Evolutionary conservation across 306 rosid species (phyloP).

Genomic region (Hippophae tibetana): DNA sequence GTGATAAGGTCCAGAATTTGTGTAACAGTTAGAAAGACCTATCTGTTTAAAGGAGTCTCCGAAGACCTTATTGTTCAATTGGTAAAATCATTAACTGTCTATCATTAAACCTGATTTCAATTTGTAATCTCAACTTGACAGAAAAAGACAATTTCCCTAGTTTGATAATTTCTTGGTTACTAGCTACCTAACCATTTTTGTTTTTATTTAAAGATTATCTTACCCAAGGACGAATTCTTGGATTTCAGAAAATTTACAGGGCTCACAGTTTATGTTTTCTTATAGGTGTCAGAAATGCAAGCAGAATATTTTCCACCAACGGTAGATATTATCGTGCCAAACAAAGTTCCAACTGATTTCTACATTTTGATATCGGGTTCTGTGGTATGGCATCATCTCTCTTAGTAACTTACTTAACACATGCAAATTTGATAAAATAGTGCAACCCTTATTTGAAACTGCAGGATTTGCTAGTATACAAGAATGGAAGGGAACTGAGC

Average conservation of each 20-base stretch:
- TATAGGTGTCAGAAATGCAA: constrained; percentile 69
- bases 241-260: no score
- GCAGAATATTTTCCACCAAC: constrained; percentile 84
- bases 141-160: neutral
- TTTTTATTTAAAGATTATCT: no score
- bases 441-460: constrained; percentile 22
- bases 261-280: constrained; percentile 12
- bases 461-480: constrained; percentile 63
- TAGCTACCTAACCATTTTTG: no score
- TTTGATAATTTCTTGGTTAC: no score
- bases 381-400: constrained; percentile 39
- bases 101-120: no score
- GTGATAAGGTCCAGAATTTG: constrained; percentile 63
- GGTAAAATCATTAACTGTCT: constrained; percentile 26
- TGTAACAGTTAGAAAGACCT: constrained; percentile 39
- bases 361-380: constrained; percentile 72
- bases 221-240: neutral
- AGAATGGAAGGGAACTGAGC: constrained; percentile 79
- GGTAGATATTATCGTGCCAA: constrained; percentile 70
- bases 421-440: neutral
- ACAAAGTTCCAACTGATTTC: constrained; percentile 73
- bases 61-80: constrained; percentile 55
- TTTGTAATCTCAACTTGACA: neutral
- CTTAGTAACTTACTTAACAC: constrained; percentile 6
- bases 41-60: constrained; percentile 65